A percentile compares a stretch with the other conserved stretches of the same genome.
Conservation (phyloP, 23 red algal genomes). For the Gracilaria gracilis region DNA sequence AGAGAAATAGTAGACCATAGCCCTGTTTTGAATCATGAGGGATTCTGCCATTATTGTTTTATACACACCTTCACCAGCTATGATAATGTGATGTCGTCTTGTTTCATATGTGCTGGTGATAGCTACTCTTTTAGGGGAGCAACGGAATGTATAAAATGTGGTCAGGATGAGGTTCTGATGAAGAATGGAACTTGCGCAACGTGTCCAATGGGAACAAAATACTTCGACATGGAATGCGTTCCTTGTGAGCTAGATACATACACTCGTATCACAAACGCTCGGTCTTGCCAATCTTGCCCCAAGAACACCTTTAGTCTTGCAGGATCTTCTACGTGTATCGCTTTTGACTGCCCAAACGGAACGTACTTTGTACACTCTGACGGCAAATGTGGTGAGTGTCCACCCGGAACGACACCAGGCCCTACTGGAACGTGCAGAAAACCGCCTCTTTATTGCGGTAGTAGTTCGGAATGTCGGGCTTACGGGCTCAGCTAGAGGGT, state of each 20-base stretch:
- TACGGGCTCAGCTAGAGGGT: too few species aligned
- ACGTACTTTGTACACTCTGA: too few species aligned
- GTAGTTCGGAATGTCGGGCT: too few species aligned
- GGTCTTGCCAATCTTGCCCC: neutral
- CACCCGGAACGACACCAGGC: too few species aligned
- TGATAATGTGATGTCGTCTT: neutral
- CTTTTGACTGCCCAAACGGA: too few species aligned
- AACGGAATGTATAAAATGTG: neutral
- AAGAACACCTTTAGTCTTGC: neutral
- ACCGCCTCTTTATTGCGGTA: too few species aligned
- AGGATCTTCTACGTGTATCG: neutral
- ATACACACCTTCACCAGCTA: neutral
- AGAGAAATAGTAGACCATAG: too few species aligned
- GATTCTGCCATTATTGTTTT: neutral
- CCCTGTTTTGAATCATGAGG: too few species aligned
- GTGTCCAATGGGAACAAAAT: neutral
- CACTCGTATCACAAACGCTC: neutral
- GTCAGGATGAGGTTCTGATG: neutral
- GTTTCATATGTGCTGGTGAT: neutral
- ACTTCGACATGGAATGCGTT: neutral
- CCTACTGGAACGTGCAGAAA: too few species aligned
- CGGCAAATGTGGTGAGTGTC: too few species aligned
- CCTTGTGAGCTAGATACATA: neutral
- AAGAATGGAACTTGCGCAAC: neutral
- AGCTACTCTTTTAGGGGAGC: neutral